Evolutionary conservation across 345 rosid genomes (phyloP).

Genomic region (Gossypium mustelinum): DNA sequence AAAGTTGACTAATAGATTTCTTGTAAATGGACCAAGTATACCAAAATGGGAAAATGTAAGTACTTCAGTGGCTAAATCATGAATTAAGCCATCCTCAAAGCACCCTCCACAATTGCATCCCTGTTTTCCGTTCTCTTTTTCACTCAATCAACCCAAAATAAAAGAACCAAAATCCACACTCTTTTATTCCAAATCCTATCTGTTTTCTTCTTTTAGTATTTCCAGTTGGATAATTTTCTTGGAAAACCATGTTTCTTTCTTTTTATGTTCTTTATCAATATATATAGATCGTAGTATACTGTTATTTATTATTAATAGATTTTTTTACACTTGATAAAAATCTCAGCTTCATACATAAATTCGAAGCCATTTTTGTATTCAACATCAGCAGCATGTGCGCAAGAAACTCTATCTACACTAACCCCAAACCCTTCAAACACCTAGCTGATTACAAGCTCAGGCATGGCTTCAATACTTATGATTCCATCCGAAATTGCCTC

Average conservation of each 20-base stretch:
- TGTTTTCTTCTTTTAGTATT: neutral
- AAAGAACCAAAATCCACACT: neutral
- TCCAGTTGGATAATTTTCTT: neutral
- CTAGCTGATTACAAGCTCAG: conserved; percentile 72
- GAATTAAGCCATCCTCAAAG: neutral
- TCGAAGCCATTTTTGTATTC: conserved; percentile 8
- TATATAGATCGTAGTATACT: neutral
- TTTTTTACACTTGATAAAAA: neutral
- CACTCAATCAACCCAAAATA: neutral
- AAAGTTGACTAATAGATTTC: no score
- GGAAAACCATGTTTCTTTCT: neutral
- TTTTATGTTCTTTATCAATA: neutral
- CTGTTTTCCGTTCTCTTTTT: neutral
- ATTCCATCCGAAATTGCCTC: conserved; percentile 43
- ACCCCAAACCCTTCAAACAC: conserved; percentile 68
- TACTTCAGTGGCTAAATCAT: neutral
- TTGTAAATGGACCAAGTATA: no score
- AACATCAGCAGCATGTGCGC: conserved; percentile 40
- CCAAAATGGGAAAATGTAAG: no score
- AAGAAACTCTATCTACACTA: conserved; percentile 36
- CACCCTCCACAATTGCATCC: neutral
- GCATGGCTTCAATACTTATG: conserved; percentile 52
- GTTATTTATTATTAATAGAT: neutral
- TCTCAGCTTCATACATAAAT: conserved; percentile 12
- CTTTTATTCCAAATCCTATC: neutral